Conservation (phyloP, 1,284 basidiomycete genomes). For the Somion occarium region DNA sequence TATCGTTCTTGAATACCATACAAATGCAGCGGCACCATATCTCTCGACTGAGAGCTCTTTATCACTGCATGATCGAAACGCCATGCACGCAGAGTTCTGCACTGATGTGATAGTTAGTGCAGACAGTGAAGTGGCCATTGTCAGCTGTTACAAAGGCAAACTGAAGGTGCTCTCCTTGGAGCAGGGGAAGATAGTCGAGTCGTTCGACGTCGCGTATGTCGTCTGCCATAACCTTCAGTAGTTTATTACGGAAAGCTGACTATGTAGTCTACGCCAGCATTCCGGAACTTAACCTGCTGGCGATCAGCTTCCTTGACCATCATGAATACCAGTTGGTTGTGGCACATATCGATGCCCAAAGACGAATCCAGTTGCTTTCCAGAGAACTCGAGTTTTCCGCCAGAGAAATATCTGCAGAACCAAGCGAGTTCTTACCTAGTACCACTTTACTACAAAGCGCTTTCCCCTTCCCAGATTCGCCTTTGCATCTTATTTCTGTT, state of each 20-base stretch:
- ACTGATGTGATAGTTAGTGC: conserved; percentile 60
- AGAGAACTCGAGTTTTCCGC: conserved; percentile 50
- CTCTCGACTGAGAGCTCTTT: conserved; percentile 40
- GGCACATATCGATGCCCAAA: conserved; percentile 61
- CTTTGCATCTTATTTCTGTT: conserved; percentile 43
- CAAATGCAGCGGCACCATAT: conserved; percentile 31
- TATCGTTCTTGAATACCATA: conserved; percentile 54
- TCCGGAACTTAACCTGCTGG: conserved; percentile 71
- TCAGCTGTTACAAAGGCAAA: conserved; percentile 63
- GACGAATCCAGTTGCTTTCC: conserved; percentile 54
- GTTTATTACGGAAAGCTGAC: conserved; percentile 4
- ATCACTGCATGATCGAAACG: conserved; percentile 49
- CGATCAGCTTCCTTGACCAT: conserved; percentile 59
- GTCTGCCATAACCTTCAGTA: neutral
- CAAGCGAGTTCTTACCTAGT: conserved; percentile 42
- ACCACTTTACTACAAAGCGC: conserved; percentile 28
- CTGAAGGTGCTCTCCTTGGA: conserved; percentile 57
- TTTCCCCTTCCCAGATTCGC: conserved; percentile 29
- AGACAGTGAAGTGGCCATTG: conserved; percentile 54
- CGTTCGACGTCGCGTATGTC: conserved; percentile 60
- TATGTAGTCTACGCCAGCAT: conserved; percentile 40
- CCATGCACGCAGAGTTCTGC: conserved; percentile 61
- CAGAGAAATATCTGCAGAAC: conserved; percentile 47
- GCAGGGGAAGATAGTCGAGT: conserved; percentile 44
- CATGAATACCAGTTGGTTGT: conserved; percentile 51